Conservation (phyloP, 108 stramenopile genomes). For the Epithemia pelagica region DNA sequence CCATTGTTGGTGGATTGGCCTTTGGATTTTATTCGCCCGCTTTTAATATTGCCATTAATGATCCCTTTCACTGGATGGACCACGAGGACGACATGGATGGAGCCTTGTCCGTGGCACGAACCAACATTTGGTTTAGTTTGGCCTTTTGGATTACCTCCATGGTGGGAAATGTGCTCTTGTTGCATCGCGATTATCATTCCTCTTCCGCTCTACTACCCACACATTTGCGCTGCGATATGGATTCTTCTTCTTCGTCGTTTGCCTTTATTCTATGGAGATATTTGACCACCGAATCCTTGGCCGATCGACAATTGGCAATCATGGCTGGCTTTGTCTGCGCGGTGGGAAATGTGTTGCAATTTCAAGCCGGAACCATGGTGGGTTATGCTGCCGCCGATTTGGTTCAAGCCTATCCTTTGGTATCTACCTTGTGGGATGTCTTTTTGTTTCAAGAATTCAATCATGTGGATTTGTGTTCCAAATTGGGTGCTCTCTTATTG, state of each 20-base stretch:
- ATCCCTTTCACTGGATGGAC: slow-evolving; percentile 27
- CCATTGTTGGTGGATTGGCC: slow-evolving; percentile 29
- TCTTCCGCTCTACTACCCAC: too few relatives aligned
- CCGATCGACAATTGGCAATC: slow-evolving; percentile 13
- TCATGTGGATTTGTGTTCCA: neutral
- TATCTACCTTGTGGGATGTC: slow-evolving; percentile 43
- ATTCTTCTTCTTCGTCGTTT: neutral
- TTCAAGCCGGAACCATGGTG: slow-evolving; percentile 33
- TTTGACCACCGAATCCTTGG: slow-evolving; percentile 4
- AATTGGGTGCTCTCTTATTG: slow-evolving; percentile 4
- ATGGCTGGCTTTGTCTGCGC: slow-evolving; percentile 36
- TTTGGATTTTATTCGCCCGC: slow-evolving; percentile 43
- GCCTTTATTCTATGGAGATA: neutral
- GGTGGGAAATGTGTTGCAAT: slow-evolving; percentile 39
- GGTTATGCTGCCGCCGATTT: slow-evolving; percentile 44
- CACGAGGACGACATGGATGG: neutral
- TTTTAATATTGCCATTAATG: slow-evolving; percentile 47
- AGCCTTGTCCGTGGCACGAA: slow-evolving; percentile 10
- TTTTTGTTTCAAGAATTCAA: slow-evolving; percentile 35
- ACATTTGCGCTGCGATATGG: neutral
- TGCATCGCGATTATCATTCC: neutral
- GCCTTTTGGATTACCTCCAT: slow-evolving; percentile 27
- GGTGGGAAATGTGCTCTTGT: slow-evolving; percentile 17
- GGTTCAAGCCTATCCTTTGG: slow-evolving; percentile 44
- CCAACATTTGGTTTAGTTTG: slow-evolving; percentile 37